Evolutionary conservation across 805 yeast species (phyloP).

Genomic region (Yamadazyma scolyti): DNA sequence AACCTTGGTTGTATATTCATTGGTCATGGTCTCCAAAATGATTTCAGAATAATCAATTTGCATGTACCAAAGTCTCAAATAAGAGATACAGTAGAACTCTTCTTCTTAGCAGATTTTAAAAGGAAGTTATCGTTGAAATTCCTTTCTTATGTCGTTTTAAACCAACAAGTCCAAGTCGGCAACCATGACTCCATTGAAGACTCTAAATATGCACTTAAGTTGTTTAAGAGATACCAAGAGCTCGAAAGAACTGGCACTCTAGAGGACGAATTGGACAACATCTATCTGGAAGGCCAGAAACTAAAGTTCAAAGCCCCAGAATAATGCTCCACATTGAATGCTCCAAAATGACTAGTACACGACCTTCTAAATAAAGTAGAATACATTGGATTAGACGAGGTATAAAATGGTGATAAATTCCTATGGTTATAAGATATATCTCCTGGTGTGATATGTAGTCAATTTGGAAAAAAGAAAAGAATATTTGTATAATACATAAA

Average conservation of each 20-base stretch:
- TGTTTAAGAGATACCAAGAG: conserved; percentile 71
- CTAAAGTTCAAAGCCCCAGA: conserved; percentile 51
- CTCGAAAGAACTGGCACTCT: conserved; percentile 56
- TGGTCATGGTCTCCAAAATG: conserved; percentile 91
- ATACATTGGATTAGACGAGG: too few relatives aligned
- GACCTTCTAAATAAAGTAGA: too few relatives aligned
- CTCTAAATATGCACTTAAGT: conserved; percentile 77
- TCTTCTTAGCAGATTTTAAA: conserved; percentile 68
- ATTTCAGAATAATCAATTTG: conserved; percentile 88
- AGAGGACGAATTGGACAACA: conserved; percentile 56
- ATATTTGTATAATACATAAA: too few relatives aligned
- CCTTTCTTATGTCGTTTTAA: conserved; percentile 74
- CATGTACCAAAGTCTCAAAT: conserved; percentile 84
- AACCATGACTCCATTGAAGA: conserved; percentile 98
- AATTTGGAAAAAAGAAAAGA: too few relatives aligned
- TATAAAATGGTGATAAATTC: too few relatives aligned
- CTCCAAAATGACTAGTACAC: too few relatives aligned
- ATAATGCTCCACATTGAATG: too few relatives aligned
- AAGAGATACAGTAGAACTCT: conserved; percentile 82
- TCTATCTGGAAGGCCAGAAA: conserved; percentile 69
- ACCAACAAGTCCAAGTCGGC: conserved; percentile 78
- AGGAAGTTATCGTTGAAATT: conserved; percentile 82
- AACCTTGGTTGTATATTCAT: conserved; percentile 89
- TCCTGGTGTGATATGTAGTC: too few relatives aligned
- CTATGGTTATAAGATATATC: too few relatives aligned